phyloP scores from a whole-genome alignment of 2,329 filamentous ascomycete species.

The Fusarium hostae region DNA sequence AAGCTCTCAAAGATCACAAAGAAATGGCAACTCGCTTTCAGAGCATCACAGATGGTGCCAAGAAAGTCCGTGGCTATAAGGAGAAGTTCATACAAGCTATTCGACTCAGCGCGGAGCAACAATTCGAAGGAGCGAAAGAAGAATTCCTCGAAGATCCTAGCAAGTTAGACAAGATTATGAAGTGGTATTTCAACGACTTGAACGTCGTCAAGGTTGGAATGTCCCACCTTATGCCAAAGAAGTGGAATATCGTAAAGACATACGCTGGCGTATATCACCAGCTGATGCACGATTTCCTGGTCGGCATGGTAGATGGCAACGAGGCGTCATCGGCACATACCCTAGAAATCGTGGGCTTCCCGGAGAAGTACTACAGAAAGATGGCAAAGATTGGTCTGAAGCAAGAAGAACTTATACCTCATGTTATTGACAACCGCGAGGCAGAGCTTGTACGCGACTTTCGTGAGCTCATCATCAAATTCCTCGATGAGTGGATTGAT shows the following conservation, averaged over 20 bases:
- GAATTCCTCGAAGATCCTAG: conserved; percentile 86
- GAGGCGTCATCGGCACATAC: conserved; percentile 88
- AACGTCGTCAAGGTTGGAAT: conserved; percentile 95
- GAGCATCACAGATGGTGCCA: conserved; percentile 92
- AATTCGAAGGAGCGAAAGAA: conserved; percentile 77
- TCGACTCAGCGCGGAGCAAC: conserved; percentile 75
- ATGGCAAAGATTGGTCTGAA: conserved; percentile 90
- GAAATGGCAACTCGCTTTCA: conserved; percentile 94
- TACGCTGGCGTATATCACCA: conserved; percentile 92
- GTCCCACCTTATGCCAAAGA: conserved; percentile 90
- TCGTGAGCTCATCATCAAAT: conserved; percentile 92
- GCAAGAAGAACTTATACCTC: conserved; percentile 80
- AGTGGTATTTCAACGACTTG: conserved; percentile 98
- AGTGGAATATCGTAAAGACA: conserved; percentile 94
- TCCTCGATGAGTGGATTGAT: conserved; percentile 97
- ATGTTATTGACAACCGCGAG: conserved; percentile 91
- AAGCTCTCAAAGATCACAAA: conserved; percentile 94
- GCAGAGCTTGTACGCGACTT: conserved; percentile 93
- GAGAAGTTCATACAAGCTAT: conserved; percentile 91
- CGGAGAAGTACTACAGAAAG: conserved; percentile 94
- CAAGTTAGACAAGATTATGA: conserved; percentile 85
- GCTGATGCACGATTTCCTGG: conserved; percentile 94
- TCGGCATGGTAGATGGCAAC: conserved; percentile 84
- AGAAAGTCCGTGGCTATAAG: conserved; percentile 94
- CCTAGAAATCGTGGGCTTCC: conserved; percentile 93